These are phyloP conservation scores for Microascus cirrosus DNA, from an alignment of 2,329 filamentous ascomycete species.

Conservation along the genomic window DNA sequence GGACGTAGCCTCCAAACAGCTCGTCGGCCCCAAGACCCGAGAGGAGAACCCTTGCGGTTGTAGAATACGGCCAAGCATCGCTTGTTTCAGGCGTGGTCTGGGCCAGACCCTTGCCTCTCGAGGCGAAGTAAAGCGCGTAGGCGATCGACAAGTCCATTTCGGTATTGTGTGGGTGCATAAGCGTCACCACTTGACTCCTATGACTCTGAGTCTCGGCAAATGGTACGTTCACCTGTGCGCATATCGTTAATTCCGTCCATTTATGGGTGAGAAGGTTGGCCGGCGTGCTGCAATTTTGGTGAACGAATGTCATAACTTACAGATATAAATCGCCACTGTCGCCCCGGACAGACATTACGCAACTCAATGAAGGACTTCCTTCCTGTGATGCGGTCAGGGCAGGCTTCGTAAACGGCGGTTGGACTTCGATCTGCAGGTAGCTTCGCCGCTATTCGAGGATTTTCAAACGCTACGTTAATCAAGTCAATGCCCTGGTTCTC, in stretches of 20 bases:
- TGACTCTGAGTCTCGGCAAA: constrained; percentile 64
- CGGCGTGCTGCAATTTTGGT: background rate
- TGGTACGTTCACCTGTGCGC: constrained; percentile 59
- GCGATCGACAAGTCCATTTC: constrained; percentile 98
- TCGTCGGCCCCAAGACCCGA: constrained; percentile 94
- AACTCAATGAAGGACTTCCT: constrained; percentile 72
- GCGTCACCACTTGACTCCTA: constrained; percentile 54
- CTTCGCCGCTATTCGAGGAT: constrained; percentile 60
- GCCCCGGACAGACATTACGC: constrained; percentile 50
- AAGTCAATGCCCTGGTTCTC: constrained; percentile 63
- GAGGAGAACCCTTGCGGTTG: constrained; percentile 69
- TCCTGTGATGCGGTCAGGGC: constrained; percentile 83
- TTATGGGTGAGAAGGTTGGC: background rate
- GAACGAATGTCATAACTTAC: constrained; percentile 24
- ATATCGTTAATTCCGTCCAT: background rate
- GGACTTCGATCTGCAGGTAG: constrained; percentile 18
- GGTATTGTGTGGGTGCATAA: constrained; percentile 90
- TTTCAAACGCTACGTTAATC: constrained; percentile 94
- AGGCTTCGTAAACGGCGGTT: constrained; percentile 58
- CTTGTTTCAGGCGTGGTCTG: constrained; percentile 16
- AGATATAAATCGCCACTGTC: constrained; percentile 74
- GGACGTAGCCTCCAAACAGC: constrained; percentile 84
- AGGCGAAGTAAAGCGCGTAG: constrained; percentile 87
- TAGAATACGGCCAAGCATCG: constrained; percentile 31
- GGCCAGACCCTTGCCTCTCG: constrained; percentile 54